Conservation (phyloP, 1,284 basidiomycete genomes). For the Ustilago sp. region DNA sequence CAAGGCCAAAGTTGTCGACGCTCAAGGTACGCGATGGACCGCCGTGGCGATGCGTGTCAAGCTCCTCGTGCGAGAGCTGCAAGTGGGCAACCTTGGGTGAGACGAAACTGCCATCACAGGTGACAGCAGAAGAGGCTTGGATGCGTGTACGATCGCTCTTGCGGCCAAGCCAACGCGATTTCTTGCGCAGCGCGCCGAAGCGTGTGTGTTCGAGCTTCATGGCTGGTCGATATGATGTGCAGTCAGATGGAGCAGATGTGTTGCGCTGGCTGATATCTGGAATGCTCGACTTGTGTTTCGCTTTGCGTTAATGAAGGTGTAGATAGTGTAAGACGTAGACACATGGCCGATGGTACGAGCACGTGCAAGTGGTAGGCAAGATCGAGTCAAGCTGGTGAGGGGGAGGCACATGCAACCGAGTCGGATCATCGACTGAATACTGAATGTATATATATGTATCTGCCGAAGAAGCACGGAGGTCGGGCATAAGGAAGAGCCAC, state of each 20-base stretch:
- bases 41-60: conserved; percentile 6
- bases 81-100: conserved; percentile 23
- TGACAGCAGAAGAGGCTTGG: conserved; percentile 22
- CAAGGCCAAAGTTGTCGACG: conserved; percentile 18
- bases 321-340: not conserved
- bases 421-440: too few species aligned
- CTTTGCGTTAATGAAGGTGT: not conserved
- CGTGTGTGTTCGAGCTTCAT: conserved; percentile 45
- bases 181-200: conserved; percentile 32
- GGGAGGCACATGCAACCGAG: too few species aligned
- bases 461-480: not conserved
- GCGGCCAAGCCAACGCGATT: conserved; percentile 31
- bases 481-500: conserved; percentile 2
- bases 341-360: conserved; percentile 2
- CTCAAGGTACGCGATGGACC: conserved; percentile 15
- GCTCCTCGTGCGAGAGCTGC: conserved; percentile 23
- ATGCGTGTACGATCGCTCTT: conserved; percentile 39
- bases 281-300: not conserved
- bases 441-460: not conserved
- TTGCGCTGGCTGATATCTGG: not conserved
- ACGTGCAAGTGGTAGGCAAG: not conserved
- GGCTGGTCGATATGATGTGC: not conserved
- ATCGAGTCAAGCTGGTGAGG: not conserved
- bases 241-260: conserved; percentile 10
- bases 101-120: conserved; percentile 21